Evolutionary conservation across 257 asterid species (phyloP), one percentile per base, ranked within the genome.

Genomic region (Plantago elongata): DNA sequence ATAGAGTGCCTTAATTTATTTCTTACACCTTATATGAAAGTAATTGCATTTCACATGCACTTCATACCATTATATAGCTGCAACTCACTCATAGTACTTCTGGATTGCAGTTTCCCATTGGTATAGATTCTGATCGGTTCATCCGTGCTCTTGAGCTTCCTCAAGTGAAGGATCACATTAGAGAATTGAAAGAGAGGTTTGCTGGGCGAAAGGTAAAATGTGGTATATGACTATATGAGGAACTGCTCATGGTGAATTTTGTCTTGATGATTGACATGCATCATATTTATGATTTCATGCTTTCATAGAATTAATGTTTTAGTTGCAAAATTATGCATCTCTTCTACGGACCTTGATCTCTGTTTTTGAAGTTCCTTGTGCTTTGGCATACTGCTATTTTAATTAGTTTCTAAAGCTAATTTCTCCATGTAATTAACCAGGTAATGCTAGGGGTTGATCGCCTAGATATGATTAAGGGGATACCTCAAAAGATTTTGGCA

Each of bases 401-500:
- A 18, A 6, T 68, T 45, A 16, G 29, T 59, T 22, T 59, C 40
- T 51, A 18, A 43, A 27, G 57, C 63, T 16, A 52, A 17, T 64
- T 51, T 38, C 15, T 43, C 57, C 58, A 42, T 68, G 49, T 50
- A 49, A 69, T 45, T 68, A 61, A 66, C 58, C 71, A 90, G 98
- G 91, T 90, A 55, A 90, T 90, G 98, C 73, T 90, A 40, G 98
- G 96, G 50, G 96, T 90, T 48, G 98, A 90, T 64, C 91, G 98
- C 51, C 81, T 90, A 66, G 98, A 88, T 75, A 90, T 84, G 94
- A 90, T 88, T 47, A 90, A 91, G 63, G 98, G 96, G 62, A 88
- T 88, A 67, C 95, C 96, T 13, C 96, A 91, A 74, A 88, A 88
- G 81, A 81, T 91, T 65, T 78, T 91, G 83, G 98, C 98, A 65